Percentiles rank a stretch among this genome's conserved stretches.
phyloP scores from a whole-genome alignment of 2,329 filamentous ascomycete genomes.

The Pyrenophora tritici-repentis region DNA sequence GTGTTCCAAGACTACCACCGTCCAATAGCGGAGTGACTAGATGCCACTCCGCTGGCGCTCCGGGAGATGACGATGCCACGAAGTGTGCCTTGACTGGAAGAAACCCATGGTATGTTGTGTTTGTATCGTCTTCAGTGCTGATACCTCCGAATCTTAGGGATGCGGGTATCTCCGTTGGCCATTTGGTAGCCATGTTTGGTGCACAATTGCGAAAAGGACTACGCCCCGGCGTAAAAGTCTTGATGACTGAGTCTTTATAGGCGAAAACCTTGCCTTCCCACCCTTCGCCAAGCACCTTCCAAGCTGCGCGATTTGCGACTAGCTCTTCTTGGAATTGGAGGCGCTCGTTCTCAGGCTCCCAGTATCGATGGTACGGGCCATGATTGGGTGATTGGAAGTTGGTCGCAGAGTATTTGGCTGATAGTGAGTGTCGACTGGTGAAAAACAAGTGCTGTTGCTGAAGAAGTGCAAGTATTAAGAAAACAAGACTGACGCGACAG shows the following conservation, averaged over 20 bases:
- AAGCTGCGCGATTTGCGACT: slow-evolving; percentile 23
- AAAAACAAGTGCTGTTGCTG: slow-evolving; percentile 27
- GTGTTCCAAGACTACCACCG: slow-evolving; percentile 17
- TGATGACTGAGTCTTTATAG: slow-evolving; percentile 31
- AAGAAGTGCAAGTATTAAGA: slow-evolving; percentile 20
- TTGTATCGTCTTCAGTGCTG: background rate
- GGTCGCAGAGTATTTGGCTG: slow-evolving; percentile 30
- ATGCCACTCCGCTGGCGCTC: slow-evolving; percentile 23
- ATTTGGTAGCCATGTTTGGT: slow-evolving; percentile 13
- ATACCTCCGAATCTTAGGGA: slow-evolving; percentile 26
- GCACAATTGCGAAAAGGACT: slow-evolving; percentile 37
- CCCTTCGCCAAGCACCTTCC: slow-evolving; percentile 28
- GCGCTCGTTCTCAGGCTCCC: slow-evolving; percentile 12
- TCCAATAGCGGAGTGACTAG: slow-evolving; percentile 25
- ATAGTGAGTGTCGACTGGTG: slow-evolving; percentile 23
- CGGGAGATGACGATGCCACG: slow-evolving; percentile 16
- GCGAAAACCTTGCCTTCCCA: slow-evolving; percentile 32
- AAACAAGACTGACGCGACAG: slow-evolving; percentile 20
- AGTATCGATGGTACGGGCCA: slow-evolving; percentile 1
- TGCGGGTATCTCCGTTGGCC: slow-evolving; percentile 38
- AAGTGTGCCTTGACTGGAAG: slow-evolving; percentile 25
- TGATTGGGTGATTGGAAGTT: slow-evolving; percentile 7
- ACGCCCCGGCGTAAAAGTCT: slow-evolving; percentile 29
- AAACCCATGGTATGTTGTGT: slow-evolving; percentile 12
- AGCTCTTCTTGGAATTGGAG: slow-evolving; percentile 21